phyloP scores from a whole-genome alignment of 371 early-diverging fungal genomes.

The Mucor plumbeus region DNA sequence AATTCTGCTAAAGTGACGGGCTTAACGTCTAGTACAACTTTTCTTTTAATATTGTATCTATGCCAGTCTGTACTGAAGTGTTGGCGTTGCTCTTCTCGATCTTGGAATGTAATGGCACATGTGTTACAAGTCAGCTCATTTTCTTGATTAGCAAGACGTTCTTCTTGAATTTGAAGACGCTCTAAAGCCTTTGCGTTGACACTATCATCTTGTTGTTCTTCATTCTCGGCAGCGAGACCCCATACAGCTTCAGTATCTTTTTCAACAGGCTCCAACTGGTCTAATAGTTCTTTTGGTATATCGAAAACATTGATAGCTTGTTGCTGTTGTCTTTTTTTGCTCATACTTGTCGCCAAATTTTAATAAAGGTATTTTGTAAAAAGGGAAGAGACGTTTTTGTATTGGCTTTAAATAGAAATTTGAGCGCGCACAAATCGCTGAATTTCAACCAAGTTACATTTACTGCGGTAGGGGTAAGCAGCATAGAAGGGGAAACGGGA shows the following conservation, averaged over 20 bases:
- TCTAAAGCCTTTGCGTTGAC: slow-evolving; percentile 23
- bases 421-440: too few relatives aligned
- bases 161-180: slow-evolving; percentile 31
- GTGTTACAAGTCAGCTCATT: slow-evolving; percentile 68
- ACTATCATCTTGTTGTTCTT: slow-evolving; percentile 9
- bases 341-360: slow-evolving; percentile 7
- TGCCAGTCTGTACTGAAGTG: slow-evolving; percentile 98
- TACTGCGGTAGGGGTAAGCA: too few relatives aligned
- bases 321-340: slow-evolving; percentile 1
- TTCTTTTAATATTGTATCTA: slow-evolving; percentile 96
- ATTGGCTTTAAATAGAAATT: too few relatives aligned
- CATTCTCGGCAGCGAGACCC: slow-evolving; percentile 6
- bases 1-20: slow-evolving; percentile 86
- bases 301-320: slow-evolving; percentile 23
- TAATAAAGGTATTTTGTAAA: too few relatives aligned
- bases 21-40: slow-evolving; percentile 74
- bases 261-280: slow-evolving; percentile 29
- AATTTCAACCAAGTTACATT: too few relatives aligned
- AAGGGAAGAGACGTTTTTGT: too few relatives aligned
- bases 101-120: slow-evolving; percentile 87
- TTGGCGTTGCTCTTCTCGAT: slow-evolving; percentile 81
- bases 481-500: too few relatives aligned
- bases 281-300: slow-evolving; percentile 36
- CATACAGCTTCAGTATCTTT: slow-evolving; percentile 17
- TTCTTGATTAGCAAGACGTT: slow-evolving; percentile 18